These are phyloP conservation scores for Coemansia sp. DNA, from an alignment of 192 early-diverging fungal species.

Conservation along the genomic window DNA sequence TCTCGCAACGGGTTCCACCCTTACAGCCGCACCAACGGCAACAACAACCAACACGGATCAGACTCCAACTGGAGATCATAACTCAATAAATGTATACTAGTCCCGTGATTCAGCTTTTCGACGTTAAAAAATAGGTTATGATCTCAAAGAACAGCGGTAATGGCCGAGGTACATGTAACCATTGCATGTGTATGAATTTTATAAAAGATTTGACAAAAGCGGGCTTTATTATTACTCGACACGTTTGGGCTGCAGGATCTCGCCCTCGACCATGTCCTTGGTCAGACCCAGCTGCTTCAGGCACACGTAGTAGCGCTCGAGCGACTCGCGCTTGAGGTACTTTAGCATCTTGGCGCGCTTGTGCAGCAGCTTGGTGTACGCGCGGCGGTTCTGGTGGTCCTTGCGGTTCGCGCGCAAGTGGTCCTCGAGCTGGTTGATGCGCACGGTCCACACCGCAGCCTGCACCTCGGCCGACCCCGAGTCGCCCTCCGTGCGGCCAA, in stretches of 20 bases:
- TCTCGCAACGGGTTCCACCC: constrained; percentile 33
- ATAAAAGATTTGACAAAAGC: neutral
- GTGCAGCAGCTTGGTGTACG: constrained; percentile 74
- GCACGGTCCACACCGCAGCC: constrained; percentile 88
- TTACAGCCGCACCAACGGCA: constrained; percentile 15
- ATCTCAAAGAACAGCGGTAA: too few species aligned
- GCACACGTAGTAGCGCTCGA: constrained; percentile 67
- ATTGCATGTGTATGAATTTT: too few species aligned
- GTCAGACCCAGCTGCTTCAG: constrained; percentile 70
- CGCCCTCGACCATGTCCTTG: constrained; percentile 55
- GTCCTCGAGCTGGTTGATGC: constrained; percentile 80
- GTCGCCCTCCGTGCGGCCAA: constrained; percentile 75
- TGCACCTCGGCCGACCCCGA: constrained; percentile 94
- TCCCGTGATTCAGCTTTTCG: neutral
- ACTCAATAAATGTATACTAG: constrained; percentile 1
- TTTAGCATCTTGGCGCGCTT: constrained; percentile 82
- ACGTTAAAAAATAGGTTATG: neutral
- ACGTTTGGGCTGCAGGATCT: constrained; percentile 57
- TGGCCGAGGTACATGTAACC: too few species aligned
- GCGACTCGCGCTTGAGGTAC: constrained; percentile 76
- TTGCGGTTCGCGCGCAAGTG: constrained; percentile 81
- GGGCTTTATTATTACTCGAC: constrained; percentile 21
- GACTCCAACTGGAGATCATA: constrained; percentile 25
- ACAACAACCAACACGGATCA: constrained; percentile 6
- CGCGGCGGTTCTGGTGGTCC: constrained; percentile 87